These are phyloP conservation scores for Mycena galopus DNA, from an alignment of 768 basidiomycete species.

Conservation along the genomic window DNA sequence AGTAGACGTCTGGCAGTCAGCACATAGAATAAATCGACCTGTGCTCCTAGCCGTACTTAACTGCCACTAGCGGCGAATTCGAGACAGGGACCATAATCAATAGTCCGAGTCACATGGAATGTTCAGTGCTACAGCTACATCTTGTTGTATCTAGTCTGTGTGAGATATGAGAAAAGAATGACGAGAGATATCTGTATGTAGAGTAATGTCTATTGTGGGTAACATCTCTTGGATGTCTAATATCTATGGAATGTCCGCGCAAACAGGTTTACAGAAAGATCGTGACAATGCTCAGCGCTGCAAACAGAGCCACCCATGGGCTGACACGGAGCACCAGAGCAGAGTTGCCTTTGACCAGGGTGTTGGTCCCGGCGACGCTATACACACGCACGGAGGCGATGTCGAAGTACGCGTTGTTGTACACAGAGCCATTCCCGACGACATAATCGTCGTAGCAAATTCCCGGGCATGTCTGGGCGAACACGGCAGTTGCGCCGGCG, in stretches of 20 bases:
- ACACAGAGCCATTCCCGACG: conserved; percentile 70
- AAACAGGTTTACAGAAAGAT: background rate
- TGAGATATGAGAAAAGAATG: no score
- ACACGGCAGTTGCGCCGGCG: conserved; percentile 65
- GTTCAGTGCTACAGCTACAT: no score
- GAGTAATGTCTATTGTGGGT: background rate
- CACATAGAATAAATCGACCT: no score
- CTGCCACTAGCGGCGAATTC: no score
- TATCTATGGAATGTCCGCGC: background rate
- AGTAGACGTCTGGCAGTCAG: no score
- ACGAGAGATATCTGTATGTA: no score
- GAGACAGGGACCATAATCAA: no score
- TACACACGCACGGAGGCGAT: conserved; percentile 70
- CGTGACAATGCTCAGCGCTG: conserved; percentile 6
- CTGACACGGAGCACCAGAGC: background rate
- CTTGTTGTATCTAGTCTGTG: no score
- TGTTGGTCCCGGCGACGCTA: conserved; percentile 48
- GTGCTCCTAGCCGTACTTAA: no score
- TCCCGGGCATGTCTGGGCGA: conserved; percentile 74
- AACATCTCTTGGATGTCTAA: background rate
- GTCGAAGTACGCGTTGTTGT: conserved; percentile 80
- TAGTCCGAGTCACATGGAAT: no score
- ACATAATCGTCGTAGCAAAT: conserved; percentile 80
- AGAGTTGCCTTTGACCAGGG: conserved; percentile 33
- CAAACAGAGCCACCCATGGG: conserved; percentile 9